Base-by-base conservation (phyloP, 75 land plant genomes). In the Larix kaempferi region DNA sequence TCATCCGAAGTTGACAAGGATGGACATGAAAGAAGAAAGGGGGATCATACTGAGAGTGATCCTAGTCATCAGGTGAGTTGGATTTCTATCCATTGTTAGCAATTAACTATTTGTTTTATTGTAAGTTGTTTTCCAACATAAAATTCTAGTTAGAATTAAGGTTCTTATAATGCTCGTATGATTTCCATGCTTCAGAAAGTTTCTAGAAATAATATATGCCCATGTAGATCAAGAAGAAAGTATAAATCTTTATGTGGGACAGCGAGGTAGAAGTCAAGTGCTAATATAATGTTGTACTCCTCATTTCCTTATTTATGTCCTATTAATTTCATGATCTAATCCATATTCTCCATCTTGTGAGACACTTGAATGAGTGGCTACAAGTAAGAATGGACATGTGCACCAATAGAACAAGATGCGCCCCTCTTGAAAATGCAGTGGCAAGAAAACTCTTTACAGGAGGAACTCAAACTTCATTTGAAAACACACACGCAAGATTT, bases 211-310 rank as follows among this genome's bases (percentile, higher is more conserved):
- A 87, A 89, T 65, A 79, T 74, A 3, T 94, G 94, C 76, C 86
- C 90, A 11, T 94, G 96, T 90, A 94, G 96, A 19, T 94, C 96
- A 57, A 94, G 82, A 65, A 86, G 90, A 82, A 94, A 94, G 79
- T 86, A 87, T 84, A 94, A 94, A 78, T 76, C 87, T 76, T 94
- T 91, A 64, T 94, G 96, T 87, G 92, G 87, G 19, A 60, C 86
- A 63, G 85, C 54, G 35, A 44, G 35, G 12, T 81, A 66, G n/a
- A 87, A 67, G 64, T 74, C 85, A 16, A 79, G 83, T 57, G 17
- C 75, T 2, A 75, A 79, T 61, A 35, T 76, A 61, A 22, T 59
- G n/a, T 27, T 74, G 88, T 86, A 89, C 79, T 79, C 60, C 69
- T 69, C 23, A 44, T 74, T 57, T 54, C 64, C 15, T 27, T 13